Conservation (phyloP, 805 yeast species). For the Candida arabinofermentans region DNA sequence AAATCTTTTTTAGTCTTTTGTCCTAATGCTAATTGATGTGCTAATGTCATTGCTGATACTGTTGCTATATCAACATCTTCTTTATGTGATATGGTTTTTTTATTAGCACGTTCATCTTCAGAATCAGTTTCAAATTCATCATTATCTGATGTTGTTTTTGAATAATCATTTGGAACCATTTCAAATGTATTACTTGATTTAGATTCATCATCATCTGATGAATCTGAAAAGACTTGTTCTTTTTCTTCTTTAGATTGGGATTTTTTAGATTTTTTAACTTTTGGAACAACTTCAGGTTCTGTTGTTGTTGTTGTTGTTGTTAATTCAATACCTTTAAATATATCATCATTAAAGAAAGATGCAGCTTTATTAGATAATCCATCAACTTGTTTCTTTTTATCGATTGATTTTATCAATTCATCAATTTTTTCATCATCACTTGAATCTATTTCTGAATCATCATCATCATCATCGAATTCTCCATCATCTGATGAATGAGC, state of each 20-base stretch:
- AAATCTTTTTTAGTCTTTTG: constrained; percentile 80
- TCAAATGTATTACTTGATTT: constrained; percentile 33
- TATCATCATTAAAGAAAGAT: constrained; percentile 46
- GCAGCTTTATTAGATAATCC: constrained; percentile 39
- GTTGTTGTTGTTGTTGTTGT: constrained; percentile 18
- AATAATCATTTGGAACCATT: constrained; percentile 40
- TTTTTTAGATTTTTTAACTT: constrained; percentile 6
- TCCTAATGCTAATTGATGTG: constrained; percentile 91
- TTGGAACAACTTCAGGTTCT: constrained; percentile 3
- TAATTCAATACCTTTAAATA: constrained; percentile 46
- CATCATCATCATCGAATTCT: constrained; percentile 26
- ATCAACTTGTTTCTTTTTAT: constrained; percentile 39
- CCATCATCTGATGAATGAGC: constrained; percentile 37
- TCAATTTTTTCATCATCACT: constrained; percentile 61
- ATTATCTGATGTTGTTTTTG: constrained; percentile 34
- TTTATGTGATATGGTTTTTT: constrained; percentile 44
- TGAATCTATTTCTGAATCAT: constrained; percentile 25
- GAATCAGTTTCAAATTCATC: constrained; percentile 44
- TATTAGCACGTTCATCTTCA: constrained; percentile 47
- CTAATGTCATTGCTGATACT: constrained; percentile 96
- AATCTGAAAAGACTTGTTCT: constrained; percentile 15
- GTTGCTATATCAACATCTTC: constrained; percentile 80
- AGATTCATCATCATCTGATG: constrained; percentile 18
- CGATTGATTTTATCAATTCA: constrained; percentile 50
- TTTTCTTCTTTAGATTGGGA: not conserved